Base-by-base conservation (phyloP, 257 asterid species). In the Verbena officinalis region DNA sequence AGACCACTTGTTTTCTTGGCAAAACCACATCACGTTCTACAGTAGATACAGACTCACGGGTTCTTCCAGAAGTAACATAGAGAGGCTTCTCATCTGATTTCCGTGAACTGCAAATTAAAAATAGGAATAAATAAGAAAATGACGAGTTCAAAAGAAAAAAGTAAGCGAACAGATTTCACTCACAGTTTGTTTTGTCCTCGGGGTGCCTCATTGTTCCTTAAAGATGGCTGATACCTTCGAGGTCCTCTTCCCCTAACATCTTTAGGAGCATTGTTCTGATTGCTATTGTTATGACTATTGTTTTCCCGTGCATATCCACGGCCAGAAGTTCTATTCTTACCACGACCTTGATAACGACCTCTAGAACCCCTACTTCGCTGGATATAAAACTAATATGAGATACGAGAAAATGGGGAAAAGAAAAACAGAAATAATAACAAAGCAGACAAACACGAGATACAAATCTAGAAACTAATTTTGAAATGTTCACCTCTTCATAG, bases 161-260 rank as follows among this genome's bases (percentile, higher is more conserved):
- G 64, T 15, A 66, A 46, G 6, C 49, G 34, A 40, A 70, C 43
- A 43, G n/a, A 14, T 31, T 74, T n/a, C 23, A 74, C 99, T 87
- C 81, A 90, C 96, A 73, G 84, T 77, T 79, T 85, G 85, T 78
- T 83, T 64, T 67, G 87, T 33, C 77, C 45, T 49, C 70, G 52
- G 40, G 84, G 81, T 44, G 62, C 80, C 59, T 87, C 97, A 11
- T 71, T 81, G 75, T 75, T 76, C 85, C 82, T 86, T 46, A 54
- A 80, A 48, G 89, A 66, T 12, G 89, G 81, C 56, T 83, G 96
- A 83, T 94, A 94, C 80, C 89, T 90, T 67, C 90, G 80, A 40
- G 96, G 93, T 14, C 99, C 96, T 62, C 96, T 84, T 52, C 98
- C 99, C 70, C 93, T 80, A 62, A 81, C 87, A 68, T 80, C 83